phyloP scores from a whole-genome alignment of 768 basidiomycete genomes.

The Pseudohyphozyma bogoriensis region DNA sequence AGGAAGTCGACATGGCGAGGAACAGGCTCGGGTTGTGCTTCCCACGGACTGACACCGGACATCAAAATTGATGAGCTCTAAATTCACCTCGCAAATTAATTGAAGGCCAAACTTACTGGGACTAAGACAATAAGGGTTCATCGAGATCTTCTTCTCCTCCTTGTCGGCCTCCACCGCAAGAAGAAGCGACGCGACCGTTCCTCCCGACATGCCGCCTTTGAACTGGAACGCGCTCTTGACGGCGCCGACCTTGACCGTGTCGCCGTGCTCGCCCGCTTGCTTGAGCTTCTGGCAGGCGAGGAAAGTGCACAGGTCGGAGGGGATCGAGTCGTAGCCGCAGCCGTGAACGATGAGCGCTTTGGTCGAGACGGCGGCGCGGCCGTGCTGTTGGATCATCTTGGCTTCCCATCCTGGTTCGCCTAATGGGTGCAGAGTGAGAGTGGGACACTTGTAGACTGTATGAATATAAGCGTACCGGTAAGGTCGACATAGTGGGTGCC shows the following conservation, averaged over 20 bases:
- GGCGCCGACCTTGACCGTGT: conserved; percentile 35
- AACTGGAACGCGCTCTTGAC: conserved; percentile 51
- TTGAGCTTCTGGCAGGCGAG: conserved; percentile 62
- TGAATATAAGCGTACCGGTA: conserved; percentile 39
- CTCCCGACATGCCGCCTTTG: conserved; percentile 52
- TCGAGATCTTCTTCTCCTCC: conserved; percentile 35
- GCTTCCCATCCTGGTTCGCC: conserved; percentile 59
- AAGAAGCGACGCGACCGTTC: conserved; percentile 46
- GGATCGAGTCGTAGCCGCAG: conserved; percentile 56
- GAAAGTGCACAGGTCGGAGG: conserved; percentile 60
- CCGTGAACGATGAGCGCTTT: conserved; percentile 67
- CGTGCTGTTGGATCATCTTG: conserved; percentile 53
- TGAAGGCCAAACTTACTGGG: conserved; percentile 38
- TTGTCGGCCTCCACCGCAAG: conserved; percentile 38
- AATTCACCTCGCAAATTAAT: not conserved
- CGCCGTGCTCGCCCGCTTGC: conserved; percentile 33
- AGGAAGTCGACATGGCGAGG: not conserved
- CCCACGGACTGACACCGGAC: conserved; percentile 36
- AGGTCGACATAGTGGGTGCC: conserved; percentile 80
- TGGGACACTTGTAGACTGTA: not conserved
- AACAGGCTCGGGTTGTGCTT: conserved; percentile 32
- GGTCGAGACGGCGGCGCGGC: conserved; percentile 59
- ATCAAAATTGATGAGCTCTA: not conserved
- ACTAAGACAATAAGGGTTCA: conserved; percentile 42
- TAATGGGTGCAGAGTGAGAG: no score